Evolutionary conservation across 2,329 filamentous ascomycete species (phyloP).

Genomic region (Fusarium globosum): DNA sequence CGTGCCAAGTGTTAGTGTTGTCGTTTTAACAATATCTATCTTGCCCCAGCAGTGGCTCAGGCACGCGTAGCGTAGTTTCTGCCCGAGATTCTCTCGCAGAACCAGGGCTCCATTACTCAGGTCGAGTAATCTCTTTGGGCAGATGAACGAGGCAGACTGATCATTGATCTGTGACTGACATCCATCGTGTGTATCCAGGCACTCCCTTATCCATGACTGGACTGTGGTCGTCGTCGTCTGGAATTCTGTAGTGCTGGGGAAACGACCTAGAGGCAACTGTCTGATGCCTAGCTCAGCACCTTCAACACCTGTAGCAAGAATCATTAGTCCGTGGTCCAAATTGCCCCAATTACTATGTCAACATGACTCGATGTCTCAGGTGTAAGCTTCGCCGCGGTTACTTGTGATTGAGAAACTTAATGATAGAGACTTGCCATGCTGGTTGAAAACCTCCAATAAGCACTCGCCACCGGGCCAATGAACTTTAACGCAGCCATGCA

Average conservation of each 20-base stretch:
- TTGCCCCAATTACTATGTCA: no score
- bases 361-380: no score
- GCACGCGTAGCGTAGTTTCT: neutral
- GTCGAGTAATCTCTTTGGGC: neutral
- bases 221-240: neutral
- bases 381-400: no score
- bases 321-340: fast-evolving
- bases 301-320: neutral
- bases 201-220: neutral
- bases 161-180: neutral
- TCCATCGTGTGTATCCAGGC: neutral
- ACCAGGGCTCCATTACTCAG: neutral
- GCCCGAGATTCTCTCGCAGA: fast-evolving
- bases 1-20: fast-evolving
- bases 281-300: neutral
- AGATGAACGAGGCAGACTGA: neutral
- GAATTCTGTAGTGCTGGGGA: neutral
- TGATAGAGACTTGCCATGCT: neutral
- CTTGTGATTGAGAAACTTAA: no score
- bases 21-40: neutral
- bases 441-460: neutral
- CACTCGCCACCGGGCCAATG: neutral
- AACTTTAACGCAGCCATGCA: fast-evolving
- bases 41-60: neutral
- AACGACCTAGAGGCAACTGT: neutral